Conservation (phyloP, 2,329 filamentous ascomycete genomes). For the Colletotrichum echinochloae region DNA sequence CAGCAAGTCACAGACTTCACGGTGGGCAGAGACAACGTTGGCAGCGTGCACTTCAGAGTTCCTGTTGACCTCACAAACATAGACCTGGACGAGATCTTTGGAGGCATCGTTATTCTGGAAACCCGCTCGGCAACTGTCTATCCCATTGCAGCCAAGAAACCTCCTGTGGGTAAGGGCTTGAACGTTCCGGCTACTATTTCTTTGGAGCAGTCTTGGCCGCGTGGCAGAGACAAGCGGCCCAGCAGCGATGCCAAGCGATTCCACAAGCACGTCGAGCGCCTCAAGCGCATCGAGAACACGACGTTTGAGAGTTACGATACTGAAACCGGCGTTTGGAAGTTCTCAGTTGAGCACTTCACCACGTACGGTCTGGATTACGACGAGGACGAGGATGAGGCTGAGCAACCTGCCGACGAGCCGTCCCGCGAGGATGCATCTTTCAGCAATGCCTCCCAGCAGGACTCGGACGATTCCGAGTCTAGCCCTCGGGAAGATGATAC, state of each 20-base stretch:
- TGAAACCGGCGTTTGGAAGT: constrained; percentile 87
- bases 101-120: constrained; percentile 79
- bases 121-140: constrained; percentile 91
- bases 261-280: constrained; percentile 84
- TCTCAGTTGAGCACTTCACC: constrained; percentile 95
- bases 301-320: constrained; percentile 84
- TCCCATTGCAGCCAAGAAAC: constrained; percentile 79
- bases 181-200: constrained; percentile 91
- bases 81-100: constrained; percentile 83
- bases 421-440: not conserved
- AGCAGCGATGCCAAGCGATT: constrained; percentile 71
- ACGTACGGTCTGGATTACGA: constrained; percentile 92
- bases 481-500: constrained; percentile 61
- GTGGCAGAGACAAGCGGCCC: constrained; percentile 69
- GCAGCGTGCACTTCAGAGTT: constrained; percentile 83
- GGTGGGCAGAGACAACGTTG: constrained; percentile 85
- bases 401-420: constrained; percentile 5
- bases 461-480: constrained; percentile 54
- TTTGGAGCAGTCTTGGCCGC: constrained; percentile 95
- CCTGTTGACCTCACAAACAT: constrained; percentile 86
- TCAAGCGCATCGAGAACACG: constrained; percentile 84
- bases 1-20: constrained; percentile 80
- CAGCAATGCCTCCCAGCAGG: constrained; percentile 9
- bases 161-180: constrained; percentile 85
- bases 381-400: constrained; percentile 72